Evolutionary conservation across 2,329 filamentous ascomycete genomes (phyloP).

Genomic region (Fusarium scirpi): DNA sequence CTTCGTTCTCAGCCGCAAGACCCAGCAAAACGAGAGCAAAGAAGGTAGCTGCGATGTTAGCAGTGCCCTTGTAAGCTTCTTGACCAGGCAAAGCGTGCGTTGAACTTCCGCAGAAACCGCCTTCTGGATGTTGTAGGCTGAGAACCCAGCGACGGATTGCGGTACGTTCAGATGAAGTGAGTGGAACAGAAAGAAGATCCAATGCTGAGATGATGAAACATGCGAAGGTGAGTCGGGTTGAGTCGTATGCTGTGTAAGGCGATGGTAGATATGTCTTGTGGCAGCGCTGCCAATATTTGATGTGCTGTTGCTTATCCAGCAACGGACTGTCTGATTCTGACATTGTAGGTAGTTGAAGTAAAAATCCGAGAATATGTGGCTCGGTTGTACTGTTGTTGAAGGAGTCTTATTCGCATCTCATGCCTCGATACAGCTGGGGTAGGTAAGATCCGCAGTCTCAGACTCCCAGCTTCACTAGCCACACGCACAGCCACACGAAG

Average conservation of each 20-base stretch:
- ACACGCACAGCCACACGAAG: constrained; percentile 19
- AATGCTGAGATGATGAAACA: constrained; percentile 91
- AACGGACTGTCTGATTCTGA: constrained; percentile 42
- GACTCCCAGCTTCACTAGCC: constrained; percentile 19
- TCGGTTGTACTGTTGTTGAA: not conserved
- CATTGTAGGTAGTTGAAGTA: constrained; percentile 11
- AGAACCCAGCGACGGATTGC: constrained; percentile 81
- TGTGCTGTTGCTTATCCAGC: constrained; percentile 74
- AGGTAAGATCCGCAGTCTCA: constrained; percentile 5
- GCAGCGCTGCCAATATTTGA: constrained; percentile 94
- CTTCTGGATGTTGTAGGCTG: constrained; percentile 83
- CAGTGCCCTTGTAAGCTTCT: constrained; percentile 61
- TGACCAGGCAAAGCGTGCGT: constrained; percentile 62
- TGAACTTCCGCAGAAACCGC: constrained; percentile 90
- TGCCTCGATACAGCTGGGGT: not conserved
- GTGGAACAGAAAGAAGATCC: constrained; percentile 78
- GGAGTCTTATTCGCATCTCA: not conserved
- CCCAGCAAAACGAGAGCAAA: constrained; percentile 85
- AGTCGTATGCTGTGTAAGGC: constrained; percentile 88
- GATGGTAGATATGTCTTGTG: constrained; percentile 83
- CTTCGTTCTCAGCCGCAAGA: constrained; percentile 57
- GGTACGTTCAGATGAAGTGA: constrained; percentile 59
- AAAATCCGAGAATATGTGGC: not conserved
- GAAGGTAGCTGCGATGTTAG: constrained; percentile 88
- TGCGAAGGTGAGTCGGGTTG: constrained; percentile 87